phyloP scores from a whole-genome alignment of 176 grass and related monocot genomes.

The Carex parvula region DNA sequence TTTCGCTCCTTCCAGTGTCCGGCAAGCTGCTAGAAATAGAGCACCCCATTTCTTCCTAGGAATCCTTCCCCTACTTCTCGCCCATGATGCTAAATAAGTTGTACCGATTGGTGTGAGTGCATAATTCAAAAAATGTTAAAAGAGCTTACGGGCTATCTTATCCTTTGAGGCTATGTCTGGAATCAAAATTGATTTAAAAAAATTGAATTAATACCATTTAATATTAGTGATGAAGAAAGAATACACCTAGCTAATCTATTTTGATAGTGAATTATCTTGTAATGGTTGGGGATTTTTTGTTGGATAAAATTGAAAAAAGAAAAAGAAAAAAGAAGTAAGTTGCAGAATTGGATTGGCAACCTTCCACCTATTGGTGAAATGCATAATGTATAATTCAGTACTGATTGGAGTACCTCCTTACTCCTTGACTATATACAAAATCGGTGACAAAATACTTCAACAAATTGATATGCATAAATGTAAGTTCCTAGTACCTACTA shows the following conservation, averaged over 20 bases:
- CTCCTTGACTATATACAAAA: not conserved
- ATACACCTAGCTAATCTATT: not conserved
- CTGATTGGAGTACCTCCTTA: not conserved
- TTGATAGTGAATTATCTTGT: not conserved
- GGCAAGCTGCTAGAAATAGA: no score
- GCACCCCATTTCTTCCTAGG: no score
- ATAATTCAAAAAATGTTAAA: not conserved
- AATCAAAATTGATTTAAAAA: no score
- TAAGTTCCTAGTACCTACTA: not conserved
- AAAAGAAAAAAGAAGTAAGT: not conserved
- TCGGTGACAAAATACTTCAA: not conserved
- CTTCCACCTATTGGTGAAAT: not conserved
- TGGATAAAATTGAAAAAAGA: not conserved
- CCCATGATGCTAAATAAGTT: no score
- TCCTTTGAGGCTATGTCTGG: not conserved
- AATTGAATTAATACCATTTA: no score
- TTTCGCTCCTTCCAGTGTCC: no score
- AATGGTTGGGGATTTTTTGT: not conserved
- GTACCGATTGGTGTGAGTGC: no score
- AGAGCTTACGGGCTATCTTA: not conserved
- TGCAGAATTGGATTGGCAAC: not conserved
- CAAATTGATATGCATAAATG: not conserved
- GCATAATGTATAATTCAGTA: not conserved
- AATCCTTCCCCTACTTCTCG: no score
- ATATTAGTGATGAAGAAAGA: not conserved